Conservation (phyloP, 371 early-diverging fungal species). For the Capillidium heterosporum region DNA sequence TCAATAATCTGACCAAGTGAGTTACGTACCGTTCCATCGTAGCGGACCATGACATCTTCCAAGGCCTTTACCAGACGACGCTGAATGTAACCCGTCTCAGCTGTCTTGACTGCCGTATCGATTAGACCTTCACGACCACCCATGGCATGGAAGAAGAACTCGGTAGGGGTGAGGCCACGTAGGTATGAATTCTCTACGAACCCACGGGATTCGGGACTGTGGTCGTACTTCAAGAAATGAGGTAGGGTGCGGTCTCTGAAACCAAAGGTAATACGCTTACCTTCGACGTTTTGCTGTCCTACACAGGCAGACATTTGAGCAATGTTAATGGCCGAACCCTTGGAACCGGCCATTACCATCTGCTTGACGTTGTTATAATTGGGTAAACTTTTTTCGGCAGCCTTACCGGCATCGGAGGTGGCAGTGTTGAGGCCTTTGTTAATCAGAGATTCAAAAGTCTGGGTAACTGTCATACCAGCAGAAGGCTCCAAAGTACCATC, state of each 20-base stretch:
- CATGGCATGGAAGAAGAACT: constrained; percentile 99
- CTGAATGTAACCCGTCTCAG: constrained; percentile 99
- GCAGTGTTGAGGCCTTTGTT: constrained; percentile 86
- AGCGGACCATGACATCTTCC: constrained; percentile 96
- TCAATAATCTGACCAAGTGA: constrained; percentile 85
- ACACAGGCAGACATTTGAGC: constrained; percentile 99
- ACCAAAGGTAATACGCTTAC: constrained; percentile 97
- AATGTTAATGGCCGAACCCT: constrained; percentile 97
- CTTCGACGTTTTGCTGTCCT: constrained; percentile 99
- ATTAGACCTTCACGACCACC: constrained; percentile 99
- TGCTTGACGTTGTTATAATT: constrained; percentile 95
- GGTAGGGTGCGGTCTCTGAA: constrained; percentile 94
- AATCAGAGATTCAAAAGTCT: constrained; percentile 91
- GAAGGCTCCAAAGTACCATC: constrained; percentile 67
- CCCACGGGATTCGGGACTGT: constrained; percentile 91
- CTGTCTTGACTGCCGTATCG: constrained; percentile 99
- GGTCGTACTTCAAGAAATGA: constrained; percentile 97
- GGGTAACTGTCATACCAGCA: constrained; percentile 96
- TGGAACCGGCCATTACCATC: constrained; percentile 98
- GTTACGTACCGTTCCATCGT: constrained; percentile 96
- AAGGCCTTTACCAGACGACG: constrained; percentile 97
- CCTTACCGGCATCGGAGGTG: constrained; percentile 78
- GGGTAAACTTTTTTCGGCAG: constrained; percentile 72
- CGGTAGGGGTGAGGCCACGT: constrained; percentile 93
- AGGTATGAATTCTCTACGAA: constrained; percentile 98